Base-by-base conservation (phyloP, 202 grass and related monocot genomes). In the Zizania palustris region DNA sequence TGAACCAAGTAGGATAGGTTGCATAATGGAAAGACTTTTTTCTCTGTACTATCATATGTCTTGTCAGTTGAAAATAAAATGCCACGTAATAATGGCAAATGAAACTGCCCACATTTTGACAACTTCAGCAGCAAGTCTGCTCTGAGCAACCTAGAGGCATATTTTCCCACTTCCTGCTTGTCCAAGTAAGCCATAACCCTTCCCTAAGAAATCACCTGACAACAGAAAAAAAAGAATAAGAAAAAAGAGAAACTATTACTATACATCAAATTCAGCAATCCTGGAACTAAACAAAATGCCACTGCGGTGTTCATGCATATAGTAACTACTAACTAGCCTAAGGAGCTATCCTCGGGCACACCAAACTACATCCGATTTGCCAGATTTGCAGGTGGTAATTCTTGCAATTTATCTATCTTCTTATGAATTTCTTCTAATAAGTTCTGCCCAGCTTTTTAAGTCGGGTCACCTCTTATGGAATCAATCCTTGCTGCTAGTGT, bases 391-490 rank as follows among this genome's bases (percentile, higher is more conserved):
- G 51, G 79, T 6, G 88, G 83, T 41, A 83, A 83, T 67, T 90
- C 79, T 69, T 90, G 88, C 83, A 80, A 83, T 49, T 90, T 90
- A 45, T 90, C 83, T 34, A 83, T 78, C 88, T 83, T 86, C 65
- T 83, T 79, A 42, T 38, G 50, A 4, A 86, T 72, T 74, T 82
- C 83, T 19, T 90, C 83, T 66, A 80, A 65, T 45, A 90, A 86
- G 41, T 83, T 67, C 58, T 83, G 85, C 69, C 88, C 88, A 10
- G 75, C 69, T 66, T 90, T 90, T 58, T 83, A 83, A 5, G 67
- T 86, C 16, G 83, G 83, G 58, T 90, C 88, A 33, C 83, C 83
- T 80, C 88, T 83, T 44, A 68, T 83, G n/a, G 83, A 80, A 66
- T 86, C 88, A 18, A 90, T 83, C 55, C 83, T 72, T 56, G 88